Evolutionary conservation across 169 alveolate genomes (phyloP), one percentile per base, ranked within the genome.

Genomic region (Plasmodium relictum): DNA sequence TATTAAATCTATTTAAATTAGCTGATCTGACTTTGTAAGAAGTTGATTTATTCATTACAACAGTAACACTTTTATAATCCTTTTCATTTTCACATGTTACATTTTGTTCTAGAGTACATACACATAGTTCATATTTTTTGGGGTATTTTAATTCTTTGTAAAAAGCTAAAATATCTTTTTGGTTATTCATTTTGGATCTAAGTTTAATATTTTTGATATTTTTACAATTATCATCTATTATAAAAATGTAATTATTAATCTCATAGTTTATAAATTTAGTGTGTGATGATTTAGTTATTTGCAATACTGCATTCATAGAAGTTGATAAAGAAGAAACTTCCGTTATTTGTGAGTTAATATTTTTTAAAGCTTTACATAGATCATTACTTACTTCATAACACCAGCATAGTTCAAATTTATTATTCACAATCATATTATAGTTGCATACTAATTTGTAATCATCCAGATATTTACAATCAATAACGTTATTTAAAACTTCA

Each of bases 121-220:
- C 41, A 69, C 89, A 78, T 48, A 78, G 10, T 44, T 78, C 63
- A 65, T 78, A 78, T 65, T 78, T 78, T 63, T 78, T 42, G 69
- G 89, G 89, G 41, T 8, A 78, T 63, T 78, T 44, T 42, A 78
- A 45, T 45, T 45, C 48, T 50, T 45, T 78, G 41, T 58, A 78
- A 59, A 78, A 31, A 63, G 48, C 73, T 59, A 63, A 20, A 37
- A 78, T 78, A 56, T 78, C 26, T 18, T 58, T 42, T 37, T 63
- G 71, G 3, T 62, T 52, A 31, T 63, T 78, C 65, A 78, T 45
- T 41, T 78, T 52, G 16, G 89, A 78, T 50, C 44, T 78, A 39
- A 63, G 48, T 41, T 63, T 42, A 48, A 78, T 41, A 22, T 78
- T 66, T 50, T 78, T 78, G 18, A 78, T 78, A 41, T 78, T 24